These are phyloP conservation scores for Xylaria digitata DNA, from an alignment of 2,329 filamentous ascomycete genomes.

Conservation along the genomic window DNA sequence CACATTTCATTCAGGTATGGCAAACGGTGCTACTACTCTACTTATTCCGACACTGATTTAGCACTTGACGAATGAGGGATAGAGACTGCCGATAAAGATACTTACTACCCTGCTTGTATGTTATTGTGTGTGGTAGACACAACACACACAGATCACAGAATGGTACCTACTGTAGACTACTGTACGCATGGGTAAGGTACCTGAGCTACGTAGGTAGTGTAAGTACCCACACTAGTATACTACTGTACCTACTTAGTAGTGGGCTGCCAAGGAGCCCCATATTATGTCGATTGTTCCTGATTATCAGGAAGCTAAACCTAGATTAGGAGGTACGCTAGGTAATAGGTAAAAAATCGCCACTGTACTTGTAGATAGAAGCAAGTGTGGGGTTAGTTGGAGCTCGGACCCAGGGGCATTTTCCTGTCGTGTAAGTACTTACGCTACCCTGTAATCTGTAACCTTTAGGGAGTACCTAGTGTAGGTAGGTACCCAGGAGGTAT, in stretches of 20 bases:
- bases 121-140: too few relatives aligned
- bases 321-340: slow-evolving; percentile 9
- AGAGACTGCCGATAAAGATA: too few relatives aligned
- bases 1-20: background rate
- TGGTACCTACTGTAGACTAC: too few relatives aligned
- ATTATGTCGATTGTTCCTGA: slow-evolving; percentile 11
- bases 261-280: slow-evolving; percentile 18
- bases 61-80: background rate
- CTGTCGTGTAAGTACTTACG: background rate
- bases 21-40: background rate
- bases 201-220: too few relatives aligned
- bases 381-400: slow-evolving; percentile 20
- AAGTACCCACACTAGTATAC: too few relatives aligned
- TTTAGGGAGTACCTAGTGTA: too few relatives aligned
- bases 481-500: slow-evolving; percentile 9
- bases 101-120: too few relatives aligned
- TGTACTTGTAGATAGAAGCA: background rate
- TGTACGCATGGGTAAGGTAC: too few relatives aligned
- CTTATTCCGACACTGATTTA: background rate
- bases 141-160: too few relatives aligned
- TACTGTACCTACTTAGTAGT: too few relatives aligned
- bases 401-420: slow-evolving; percentile 32
- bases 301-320: slow-evolving; percentile 11
- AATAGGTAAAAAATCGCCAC: background rate
- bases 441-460: too few relatives aligned